Percentiles rank a stretch among this genome's conserved stretches.
phyloP scores from a whole-genome alignment of 371 early-diverging fungal species.

The Mortierella sp. region DNA sequence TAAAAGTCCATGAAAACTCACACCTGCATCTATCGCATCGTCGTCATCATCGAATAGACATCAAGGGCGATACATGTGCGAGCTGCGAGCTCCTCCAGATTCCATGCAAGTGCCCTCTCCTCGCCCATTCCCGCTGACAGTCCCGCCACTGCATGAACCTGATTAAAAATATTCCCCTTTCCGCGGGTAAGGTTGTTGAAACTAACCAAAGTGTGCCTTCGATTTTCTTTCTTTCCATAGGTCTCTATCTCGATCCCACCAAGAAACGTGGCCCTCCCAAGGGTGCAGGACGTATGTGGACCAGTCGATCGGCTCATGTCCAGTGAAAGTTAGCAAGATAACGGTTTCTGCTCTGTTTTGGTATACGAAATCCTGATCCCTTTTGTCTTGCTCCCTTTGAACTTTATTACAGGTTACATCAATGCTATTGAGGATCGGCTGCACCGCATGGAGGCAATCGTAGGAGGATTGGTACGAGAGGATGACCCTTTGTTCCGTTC shows the following conservation, averaged over 20 bases:
- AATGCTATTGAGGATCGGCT: conserved; percentile 77
- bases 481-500: conserved; percentile 25
- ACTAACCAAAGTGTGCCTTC: background rate
- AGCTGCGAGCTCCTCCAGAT: conserved; percentile 48
- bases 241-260: conserved; percentile 47
- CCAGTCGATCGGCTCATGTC: background rate
- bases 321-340: background rate
- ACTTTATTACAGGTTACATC: conserved; percentile 65
- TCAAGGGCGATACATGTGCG: conserved; percentile 42
- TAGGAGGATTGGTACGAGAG: conserved; percentile 50
- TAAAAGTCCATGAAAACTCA: background rate
- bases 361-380: background rate
- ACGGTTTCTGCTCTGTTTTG: background rate
- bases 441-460: conserved; percentile 69
- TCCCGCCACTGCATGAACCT: background rate
- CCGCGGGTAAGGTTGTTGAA: too few relatives aligned
- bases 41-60: conserved; percentile 20
- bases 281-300: conserved; percentile 50
- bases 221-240: conserved; percentile 8
- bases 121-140: background rate
- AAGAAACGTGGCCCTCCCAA: conserved; percentile 53
- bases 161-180: background rate
- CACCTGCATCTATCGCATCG: background rate
- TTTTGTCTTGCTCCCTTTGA: background rate
- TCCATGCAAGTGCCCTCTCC: conserved; percentile 26